Evolutionary conservation across 176 grass and related monocot genomes (phyloP).

Genomic region (Ensete ventricosum): DNA sequence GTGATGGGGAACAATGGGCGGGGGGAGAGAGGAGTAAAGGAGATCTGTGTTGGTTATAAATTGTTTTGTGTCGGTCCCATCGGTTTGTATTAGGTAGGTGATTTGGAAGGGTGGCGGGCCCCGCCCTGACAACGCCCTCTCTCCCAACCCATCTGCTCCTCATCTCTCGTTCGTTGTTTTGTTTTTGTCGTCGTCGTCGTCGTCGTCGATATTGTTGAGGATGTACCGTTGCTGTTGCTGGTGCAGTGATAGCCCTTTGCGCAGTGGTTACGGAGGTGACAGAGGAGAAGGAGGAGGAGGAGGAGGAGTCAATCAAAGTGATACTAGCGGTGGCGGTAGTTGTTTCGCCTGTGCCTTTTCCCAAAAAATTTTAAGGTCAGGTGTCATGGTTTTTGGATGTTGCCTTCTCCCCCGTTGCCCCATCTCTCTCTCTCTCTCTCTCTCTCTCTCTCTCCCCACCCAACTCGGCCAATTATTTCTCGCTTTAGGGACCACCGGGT

Average conservation of each 20-base stretch:
- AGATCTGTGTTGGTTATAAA: no score
- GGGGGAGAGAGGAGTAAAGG: no score
- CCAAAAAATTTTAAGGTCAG: slow-evolving; percentile 35
- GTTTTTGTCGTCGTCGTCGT: neutral
- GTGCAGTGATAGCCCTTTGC: neutral
- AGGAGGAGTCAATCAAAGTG: neutral
- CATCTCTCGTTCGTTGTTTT: neutral
- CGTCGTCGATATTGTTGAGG: neutral
- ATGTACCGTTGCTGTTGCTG: neutral
- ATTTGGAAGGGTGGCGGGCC: neutral
- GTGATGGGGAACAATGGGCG: no score
- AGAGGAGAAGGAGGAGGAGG: neutral
- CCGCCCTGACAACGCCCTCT: neutral
- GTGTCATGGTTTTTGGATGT: slow-evolving; percentile 23
- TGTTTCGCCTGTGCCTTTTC: slow-evolving; percentile 22
- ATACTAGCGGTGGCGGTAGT: slow-evolving; percentile 10
- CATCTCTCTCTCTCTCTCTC: neutral
- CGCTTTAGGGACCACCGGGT: no score
- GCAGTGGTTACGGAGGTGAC: neutral
- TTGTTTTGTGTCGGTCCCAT: neutral
- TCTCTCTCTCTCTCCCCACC: slow-evolving; percentile 13
- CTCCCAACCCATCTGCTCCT: neutral
- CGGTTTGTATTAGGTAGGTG: neutral
- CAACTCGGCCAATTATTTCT: neutral
- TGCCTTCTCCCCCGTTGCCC: neutral